These are phyloP conservation scores for Fistulinella prunicolor DNA, from an alignment of 768 basidiomycete genomes.

Conservation along the genomic window DNA sequence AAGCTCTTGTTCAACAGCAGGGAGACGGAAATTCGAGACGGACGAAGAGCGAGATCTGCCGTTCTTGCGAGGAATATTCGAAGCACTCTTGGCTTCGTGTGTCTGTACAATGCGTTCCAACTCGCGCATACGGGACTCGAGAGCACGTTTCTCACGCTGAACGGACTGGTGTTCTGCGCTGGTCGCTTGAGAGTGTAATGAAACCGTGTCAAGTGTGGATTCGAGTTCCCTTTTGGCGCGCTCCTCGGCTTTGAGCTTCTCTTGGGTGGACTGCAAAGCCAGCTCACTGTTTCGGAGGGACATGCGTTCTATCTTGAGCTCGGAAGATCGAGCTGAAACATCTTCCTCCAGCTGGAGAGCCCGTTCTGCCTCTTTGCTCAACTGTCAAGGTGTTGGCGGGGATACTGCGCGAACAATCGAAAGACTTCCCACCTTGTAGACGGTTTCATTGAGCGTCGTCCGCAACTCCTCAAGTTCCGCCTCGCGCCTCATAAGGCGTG, in stretches of 20 bases:
- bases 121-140: slow-evolving; percentile 58
- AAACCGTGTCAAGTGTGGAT: slow-evolving; percentile 51
- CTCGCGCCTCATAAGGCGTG: slow-evolving; percentile 36
- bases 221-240: slow-evolving; percentile 53
- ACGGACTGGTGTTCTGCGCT: slow-evolving; percentile 43
- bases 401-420: not conserved
- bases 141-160: slow-evolving; percentile 53
- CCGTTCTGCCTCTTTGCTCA: slow-evolving; percentile 55
- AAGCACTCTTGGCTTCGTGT: slow-evolving; percentile 33
- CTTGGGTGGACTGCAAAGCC: slow-evolving; percentile 46
- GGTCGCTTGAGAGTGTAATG: slow-evolving; percentile 49
- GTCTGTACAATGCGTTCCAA: slow-evolving; percentile 44
- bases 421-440: slow-evolving; percentile 33
- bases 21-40: slow-evolving; percentile 47
- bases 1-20: slow-evolving; percentile 55
- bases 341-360: slow-evolving; percentile 53
- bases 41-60: slow-evolving; percentile 59
- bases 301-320: slow-evolving; percentile 54
- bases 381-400: slow-evolving; percentile 34
- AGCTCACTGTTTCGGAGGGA: slow-evolving; percentile 50
- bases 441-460: slow-evolving; percentile 33
- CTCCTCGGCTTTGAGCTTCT: slow-evolving; percentile 50
- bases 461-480: slow-evolving; percentile 36
- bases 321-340: slow-evolving; percentile 48
- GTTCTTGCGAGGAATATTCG: slow-evolving; percentile 32